These are phyloP conservation scores for Adansonia rubrostipa DNA, from an alignment of 441 rosid species.

Conservation along the genomic window DNA sequence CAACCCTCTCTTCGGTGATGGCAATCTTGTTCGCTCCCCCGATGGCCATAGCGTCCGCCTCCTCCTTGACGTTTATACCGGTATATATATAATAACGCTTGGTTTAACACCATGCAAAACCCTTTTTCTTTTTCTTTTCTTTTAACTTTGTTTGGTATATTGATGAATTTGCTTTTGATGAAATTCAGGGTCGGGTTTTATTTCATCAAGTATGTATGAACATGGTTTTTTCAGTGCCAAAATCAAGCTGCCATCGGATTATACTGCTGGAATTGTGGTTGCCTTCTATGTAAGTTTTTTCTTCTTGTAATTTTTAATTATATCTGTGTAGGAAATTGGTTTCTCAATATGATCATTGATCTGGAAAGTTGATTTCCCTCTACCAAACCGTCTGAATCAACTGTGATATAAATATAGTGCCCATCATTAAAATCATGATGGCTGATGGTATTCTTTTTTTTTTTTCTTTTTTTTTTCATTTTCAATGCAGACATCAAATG, in stretches of 20 bases:
- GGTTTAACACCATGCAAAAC: background rate
- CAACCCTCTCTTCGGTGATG: slow-evolving; percentile 81
- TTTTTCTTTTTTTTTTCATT: background rate
- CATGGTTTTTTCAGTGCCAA: slow-evolving; percentile 90
- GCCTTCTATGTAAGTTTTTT: slow-evolving; percentile 77
- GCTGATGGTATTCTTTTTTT: background rate
- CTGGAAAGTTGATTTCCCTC: background rate
- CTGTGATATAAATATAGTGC: background rate
- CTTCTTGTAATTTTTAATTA: background rate
- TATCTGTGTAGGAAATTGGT: background rate
- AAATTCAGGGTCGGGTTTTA: slow-evolving; percentile 79
- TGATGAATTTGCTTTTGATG: background rate
- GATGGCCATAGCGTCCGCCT: slow-evolving; percentile 72
- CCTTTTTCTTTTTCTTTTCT: background rate
- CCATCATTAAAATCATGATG: background rate
- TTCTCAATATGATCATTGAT: background rate
- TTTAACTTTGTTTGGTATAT: background rate
- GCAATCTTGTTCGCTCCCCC: slow-evolving; percentile 74
- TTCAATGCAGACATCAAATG: slow-evolving; percentile 71
- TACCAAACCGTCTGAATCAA: background rate
- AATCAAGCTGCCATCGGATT: slow-evolving; percentile 77
- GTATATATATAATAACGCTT: slow-evolving; percentile 37
- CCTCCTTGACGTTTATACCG: slow-evolving; percentile 82
- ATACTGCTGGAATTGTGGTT: slow-evolving; percentile 88
- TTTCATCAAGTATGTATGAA: slow-evolving; percentile 77